A percentile compares a stretch with the other conserved stretches of the same genome.
These are phyloP conservation scores for Termitomyces sp. DNA, from an alignment of 768 basidiomycete genomes.

Conservation along the genomic window DNA sequence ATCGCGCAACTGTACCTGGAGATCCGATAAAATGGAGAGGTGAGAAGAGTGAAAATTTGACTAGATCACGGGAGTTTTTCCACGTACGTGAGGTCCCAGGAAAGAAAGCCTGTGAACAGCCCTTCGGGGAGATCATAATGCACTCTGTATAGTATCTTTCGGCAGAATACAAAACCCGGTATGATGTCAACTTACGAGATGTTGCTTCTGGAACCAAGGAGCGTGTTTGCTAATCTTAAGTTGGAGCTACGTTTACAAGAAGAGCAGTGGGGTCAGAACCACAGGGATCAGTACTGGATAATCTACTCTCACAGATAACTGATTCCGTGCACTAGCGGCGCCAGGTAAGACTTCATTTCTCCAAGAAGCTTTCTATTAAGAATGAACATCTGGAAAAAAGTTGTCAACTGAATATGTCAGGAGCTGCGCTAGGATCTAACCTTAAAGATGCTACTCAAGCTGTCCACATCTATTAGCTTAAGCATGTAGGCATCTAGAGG, in stretches of 20 bases:
- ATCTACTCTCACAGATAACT: slow-evolving; percentile 4
- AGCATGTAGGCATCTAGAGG: slow-evolving; percentile 14
- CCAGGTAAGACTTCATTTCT: slow-evolving; percentile 8
- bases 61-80: neutral
- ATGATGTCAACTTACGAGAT: slow-evolving; percentile 6
- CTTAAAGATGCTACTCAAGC: slow-evolving; percentile 7
- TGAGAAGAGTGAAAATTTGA: neutral
- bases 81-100: slow-evolving; percentile 13
- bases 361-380: slow-evolving; percentile 6
- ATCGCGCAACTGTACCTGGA: slow-evolving; percentile 13
- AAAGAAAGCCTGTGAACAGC: slow-evolving; percentile 11
- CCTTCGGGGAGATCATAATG: slow-evolving; percentile 9
- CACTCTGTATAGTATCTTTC: neutral
- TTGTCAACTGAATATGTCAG: neutral
- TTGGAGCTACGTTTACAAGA: slow-evolving; percentile 6
- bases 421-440: neutral
- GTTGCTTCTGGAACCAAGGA: slow-evolving; percentile 12
- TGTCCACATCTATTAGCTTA: slow-evolving; percentile 9
- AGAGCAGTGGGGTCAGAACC: neutral
- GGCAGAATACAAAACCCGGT: neutral
- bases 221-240: slow-evolving; percentile 11
- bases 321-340: slow-evolving; percentile 3
- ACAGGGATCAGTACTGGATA: no score
- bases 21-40: neutral
- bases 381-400: slow-evolving; percentile 8